Evolutionary conservation across 1,284 basidiomycete genomes (phyloP).

Genomic region (Sanghuangporus weigelae): DNA sequence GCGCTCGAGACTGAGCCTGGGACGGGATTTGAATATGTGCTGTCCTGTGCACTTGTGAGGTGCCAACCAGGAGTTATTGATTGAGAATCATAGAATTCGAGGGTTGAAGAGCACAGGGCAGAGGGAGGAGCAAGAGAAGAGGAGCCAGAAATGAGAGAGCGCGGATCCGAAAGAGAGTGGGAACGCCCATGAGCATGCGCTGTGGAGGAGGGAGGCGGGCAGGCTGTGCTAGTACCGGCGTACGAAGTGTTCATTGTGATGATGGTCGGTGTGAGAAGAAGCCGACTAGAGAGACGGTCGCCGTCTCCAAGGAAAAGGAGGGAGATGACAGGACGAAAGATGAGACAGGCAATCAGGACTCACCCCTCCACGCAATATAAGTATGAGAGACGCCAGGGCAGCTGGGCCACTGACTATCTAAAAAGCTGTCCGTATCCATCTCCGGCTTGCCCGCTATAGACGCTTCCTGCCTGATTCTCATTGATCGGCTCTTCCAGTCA

Average conservation of each 20-base stretch:
- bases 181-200: background rate
- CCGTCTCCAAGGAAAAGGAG: background rate
- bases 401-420: background rate
- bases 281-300: background rate
- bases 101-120: background rate
- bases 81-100: background rate
- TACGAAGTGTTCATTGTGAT: background rate
- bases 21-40: background rate
- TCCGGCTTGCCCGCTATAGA: constrained; percentile 3
- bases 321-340: background rate
- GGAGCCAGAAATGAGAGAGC: background rate
- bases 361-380: background rate
- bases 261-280: background rate
- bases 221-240: background rate
- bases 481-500: background rate
- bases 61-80: background rate
- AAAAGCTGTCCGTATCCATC: constrained; percentile 9
- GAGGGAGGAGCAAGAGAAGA: background rate
- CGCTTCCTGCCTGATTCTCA: background rate
- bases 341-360: background rate
- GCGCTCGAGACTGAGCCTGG: background rate
- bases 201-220: background rate
- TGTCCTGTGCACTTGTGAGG: background rate
- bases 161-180: background rate
- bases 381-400: background rate